Conservation (phyloP, 305 asterid species). For the Salvia sclarea region DNA sequence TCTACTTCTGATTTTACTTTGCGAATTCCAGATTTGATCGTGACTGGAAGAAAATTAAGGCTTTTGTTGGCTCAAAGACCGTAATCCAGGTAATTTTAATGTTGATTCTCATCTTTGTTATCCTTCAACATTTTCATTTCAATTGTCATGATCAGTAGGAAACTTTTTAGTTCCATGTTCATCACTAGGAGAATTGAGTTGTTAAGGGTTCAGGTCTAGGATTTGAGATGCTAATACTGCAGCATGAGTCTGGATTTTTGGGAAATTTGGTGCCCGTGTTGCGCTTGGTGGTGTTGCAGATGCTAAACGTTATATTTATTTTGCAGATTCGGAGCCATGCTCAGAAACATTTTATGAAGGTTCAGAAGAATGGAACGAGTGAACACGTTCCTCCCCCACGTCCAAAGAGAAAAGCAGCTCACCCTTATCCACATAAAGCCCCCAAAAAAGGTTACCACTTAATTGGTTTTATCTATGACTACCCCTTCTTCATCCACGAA, state of each 20-base stretch:
- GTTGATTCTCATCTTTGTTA: background rate
- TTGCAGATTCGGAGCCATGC: slow-evolving; percentile 95
- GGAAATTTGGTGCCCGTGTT: slow-evolving; percentile 7
- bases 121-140: background rate
- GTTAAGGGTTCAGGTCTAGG: background rate
- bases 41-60: slow-evolving; percentile 91
- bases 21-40: slow-evolving; percentile 64
- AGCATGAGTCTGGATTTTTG: background rate
- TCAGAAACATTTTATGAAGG: slow-evolving; percentile 88
- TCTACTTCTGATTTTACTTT: slow-evolving; percentile 1
- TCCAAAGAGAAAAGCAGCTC: slow-evolving; percentile 91
- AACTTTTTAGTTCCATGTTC: background rate
- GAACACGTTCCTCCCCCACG: slow-evolving; percentile 95
- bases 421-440: slow-evolving; percentile 94
- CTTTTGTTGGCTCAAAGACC: slow-evolving; percentile 82
- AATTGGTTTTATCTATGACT: background rate
- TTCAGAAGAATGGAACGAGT: slow-evolving; percentile 80
- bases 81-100: slow-evolving; percentile 68
- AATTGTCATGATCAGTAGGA: background rate
- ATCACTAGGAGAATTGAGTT: background rate
- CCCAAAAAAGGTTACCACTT: slow-evolving; percentile 56
- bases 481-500: background rate
- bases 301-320: slow-evolving; percentile 30
- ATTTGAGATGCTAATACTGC: background rate
- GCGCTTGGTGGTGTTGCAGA: slow-evolving; percentile 5